Base-by-base conservation (phyloP, 202 grass and related monocot species). In the Carex arenaria region DNA sequence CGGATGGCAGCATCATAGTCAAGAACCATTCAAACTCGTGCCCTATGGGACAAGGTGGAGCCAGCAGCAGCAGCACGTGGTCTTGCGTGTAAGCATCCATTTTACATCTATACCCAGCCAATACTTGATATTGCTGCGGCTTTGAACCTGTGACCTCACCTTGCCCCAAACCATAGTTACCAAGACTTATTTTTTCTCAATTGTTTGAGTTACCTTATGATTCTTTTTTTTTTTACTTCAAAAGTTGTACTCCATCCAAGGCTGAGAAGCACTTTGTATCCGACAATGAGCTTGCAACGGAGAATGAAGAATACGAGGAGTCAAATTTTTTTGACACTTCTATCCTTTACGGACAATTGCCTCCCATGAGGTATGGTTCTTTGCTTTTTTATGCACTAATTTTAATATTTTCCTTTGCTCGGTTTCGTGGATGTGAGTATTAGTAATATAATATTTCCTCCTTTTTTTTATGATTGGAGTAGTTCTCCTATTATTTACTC, bases 1-100 rank as follows among this genome's bases (percentile, higher is more conserved):
- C 95, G 20, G 95, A 90, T 87, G 92, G 89, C 64, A 93, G 84
- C 64, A 89, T 95, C 85, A 86, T 92, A 60, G 84, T 88, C 49
- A 94, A 82, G 31, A 91, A 89, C 59, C 31, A 69, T 83, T 64
- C 49, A 63, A 87, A 87, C 80, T 85, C 85, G 34, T 75, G 70
- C 78, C 73, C 70, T 85, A 86, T 85, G 5, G 84, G 86, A 42
- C 85, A 64, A 85, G 88, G 91, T 85, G 88, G 89, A 71, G 66
- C 86, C 77, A 26, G 82, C 80, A 59, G 66, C 64, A 84, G 67
- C 83, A 73, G 83, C 86, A 63, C 23, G 55, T 74, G 69, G 34
- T 87, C 83, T 78, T 8, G 76, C 61, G 78, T 78, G 64, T 76
- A 83, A 90, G 78, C 67, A 67, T 75, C 86, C 81, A 72, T 74